Conservation (phyloP, 106 monocot species). For the Alisma plantagoaquatica region DNA sequence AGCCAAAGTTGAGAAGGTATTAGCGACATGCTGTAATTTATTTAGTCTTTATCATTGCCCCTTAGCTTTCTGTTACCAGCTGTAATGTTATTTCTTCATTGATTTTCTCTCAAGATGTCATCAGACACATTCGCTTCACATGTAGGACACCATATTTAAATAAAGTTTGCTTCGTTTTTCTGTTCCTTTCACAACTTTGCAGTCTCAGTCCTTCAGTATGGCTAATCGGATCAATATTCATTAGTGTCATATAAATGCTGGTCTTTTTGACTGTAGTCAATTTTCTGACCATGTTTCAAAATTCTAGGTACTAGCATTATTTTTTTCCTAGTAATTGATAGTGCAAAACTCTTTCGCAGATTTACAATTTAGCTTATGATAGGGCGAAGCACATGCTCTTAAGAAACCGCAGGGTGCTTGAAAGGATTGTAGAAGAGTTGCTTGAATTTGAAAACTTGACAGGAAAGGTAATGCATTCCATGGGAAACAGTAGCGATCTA, state of each 20-base stretch:
- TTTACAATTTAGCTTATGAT: constrained; percentile 68
- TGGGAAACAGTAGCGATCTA: not conserved
- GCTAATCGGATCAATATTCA: no score
- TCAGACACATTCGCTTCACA: no score
- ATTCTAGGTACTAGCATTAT: not conserved
- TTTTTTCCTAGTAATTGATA: not conserved
- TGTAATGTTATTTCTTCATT: no score
- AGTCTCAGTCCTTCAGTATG: no score
- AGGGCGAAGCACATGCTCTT: constrained; percentile 71
- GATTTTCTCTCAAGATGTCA: no score
- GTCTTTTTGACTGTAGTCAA: not conserved
- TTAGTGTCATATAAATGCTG: no score
- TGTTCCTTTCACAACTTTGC: no score
- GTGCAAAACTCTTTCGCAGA: constrained; percentile 37
- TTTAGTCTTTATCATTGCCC: no score
- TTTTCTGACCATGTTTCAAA: not conserved
- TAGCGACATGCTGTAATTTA: not conserved
- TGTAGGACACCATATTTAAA: no score
- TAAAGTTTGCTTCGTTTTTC: no score
- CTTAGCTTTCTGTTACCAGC: no score
- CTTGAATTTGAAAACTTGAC: constrained; percentile 67
- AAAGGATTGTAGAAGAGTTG: constrained; percentile 61
- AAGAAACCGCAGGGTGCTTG: constrained; percentile 53
- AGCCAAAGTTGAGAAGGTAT: constrained; percentile 77
- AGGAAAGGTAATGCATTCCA: constrained; percentile 36